Percentiles rank a stretch among this genome's conserved stretches.
These are phyloP conservation scores for Nannizziopsis arthrosporioides DNA, from an alignment of 2,329 filamentous ascomycete genomes.

Conservation along the genomic window DNA sequence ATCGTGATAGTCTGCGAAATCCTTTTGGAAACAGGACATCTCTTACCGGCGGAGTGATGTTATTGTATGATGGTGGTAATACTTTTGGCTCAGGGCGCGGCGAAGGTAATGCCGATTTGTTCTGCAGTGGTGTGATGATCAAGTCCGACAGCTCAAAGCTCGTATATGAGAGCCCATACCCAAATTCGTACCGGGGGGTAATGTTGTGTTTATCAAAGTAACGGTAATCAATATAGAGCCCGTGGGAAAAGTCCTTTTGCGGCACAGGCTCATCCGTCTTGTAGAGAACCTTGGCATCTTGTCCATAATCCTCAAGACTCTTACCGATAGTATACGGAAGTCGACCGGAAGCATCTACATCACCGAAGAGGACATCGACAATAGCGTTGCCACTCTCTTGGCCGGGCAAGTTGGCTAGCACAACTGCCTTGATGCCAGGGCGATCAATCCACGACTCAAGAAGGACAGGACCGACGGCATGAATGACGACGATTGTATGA, in stretches of 20 bases:
- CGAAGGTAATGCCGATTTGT: conserved; percentile 40
- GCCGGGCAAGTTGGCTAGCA: conserved; percentile 54
- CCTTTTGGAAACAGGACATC: conserved; percentile 49
- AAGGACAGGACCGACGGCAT: conserved; percentile 61
- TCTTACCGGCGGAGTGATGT: conserved; percentile 43
- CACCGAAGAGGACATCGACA: conserved; percentile 37
- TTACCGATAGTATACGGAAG: conserved; percentile 52
- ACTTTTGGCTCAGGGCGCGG: conserved; percentile 32
- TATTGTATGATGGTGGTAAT: conserved; percentile 45
- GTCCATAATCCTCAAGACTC: conserved; percentile 50
- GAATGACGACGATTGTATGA: conserved; percentile 69
- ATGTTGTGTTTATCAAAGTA: conserved; percentile 70
- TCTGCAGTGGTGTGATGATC: conserved; percentile 36
- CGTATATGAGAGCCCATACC: conserved; percentile 74
- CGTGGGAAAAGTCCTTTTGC: conserved; percentile 73
- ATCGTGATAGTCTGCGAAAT: conserved; percentile 54
- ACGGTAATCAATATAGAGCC: conserved; percentile 79
- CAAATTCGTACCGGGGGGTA: conserved; percentile 71
- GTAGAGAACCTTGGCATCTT: conserved; percentile 57
- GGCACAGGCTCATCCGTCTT: conserved; percentile 57
- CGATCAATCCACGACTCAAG: conserved; percentile 53
- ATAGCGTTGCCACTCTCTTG: conserved; percentile 40
- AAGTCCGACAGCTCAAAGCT: conserved; percentile 52
- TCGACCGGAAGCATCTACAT: conserved; percentile 40
- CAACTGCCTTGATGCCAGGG: conserved; percentile 51